Percentiles rank a stretch among this genome's conserved stretches.
These are phyloP conservation scores for Beauveria caledonica DNA, from an alignment of 2,329 filamentous ascomycete genomes.

Conservation along the genomic window DNA sequence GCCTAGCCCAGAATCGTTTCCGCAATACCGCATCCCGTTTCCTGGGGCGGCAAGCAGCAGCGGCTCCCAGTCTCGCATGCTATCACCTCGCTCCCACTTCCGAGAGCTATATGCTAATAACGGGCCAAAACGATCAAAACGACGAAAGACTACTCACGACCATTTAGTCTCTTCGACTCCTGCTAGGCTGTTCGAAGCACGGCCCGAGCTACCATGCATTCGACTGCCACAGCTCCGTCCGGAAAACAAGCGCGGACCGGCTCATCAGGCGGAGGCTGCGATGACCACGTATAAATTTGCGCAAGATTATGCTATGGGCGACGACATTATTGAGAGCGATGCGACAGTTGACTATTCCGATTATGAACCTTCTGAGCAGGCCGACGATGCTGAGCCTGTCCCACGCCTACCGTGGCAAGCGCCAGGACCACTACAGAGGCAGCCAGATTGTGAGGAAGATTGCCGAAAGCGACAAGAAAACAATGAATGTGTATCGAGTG, in stretches of 20 bases:
- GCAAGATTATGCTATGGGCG: background rate
- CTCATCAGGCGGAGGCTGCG: background rate
- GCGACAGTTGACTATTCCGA: background rate
- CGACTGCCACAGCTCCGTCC: background rate
- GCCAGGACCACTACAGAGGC: background rate
- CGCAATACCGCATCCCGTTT: background rate
- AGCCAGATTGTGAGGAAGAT: background rate
- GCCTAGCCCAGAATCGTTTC: background rate
- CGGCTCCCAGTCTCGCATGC: background rate
- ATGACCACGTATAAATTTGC: background rate
- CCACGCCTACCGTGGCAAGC: background rate
- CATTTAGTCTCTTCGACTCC: background rate
- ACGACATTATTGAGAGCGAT: background rate
- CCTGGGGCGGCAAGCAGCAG: background rate
- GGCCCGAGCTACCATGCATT: background rate
- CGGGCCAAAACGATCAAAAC: background rate
- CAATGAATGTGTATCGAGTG: background rate
- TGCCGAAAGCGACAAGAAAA: background rate
- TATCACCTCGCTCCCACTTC: background rate
- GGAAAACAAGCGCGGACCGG: background rate
- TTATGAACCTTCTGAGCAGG: background rate
- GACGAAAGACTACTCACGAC: background rate
- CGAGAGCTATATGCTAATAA: background rate
- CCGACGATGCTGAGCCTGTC: background rate
- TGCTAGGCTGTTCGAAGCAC: background rate